Base-by-base conservation (phyloP, 148 eudicot genomes). In the Cornus florida region DNA sequence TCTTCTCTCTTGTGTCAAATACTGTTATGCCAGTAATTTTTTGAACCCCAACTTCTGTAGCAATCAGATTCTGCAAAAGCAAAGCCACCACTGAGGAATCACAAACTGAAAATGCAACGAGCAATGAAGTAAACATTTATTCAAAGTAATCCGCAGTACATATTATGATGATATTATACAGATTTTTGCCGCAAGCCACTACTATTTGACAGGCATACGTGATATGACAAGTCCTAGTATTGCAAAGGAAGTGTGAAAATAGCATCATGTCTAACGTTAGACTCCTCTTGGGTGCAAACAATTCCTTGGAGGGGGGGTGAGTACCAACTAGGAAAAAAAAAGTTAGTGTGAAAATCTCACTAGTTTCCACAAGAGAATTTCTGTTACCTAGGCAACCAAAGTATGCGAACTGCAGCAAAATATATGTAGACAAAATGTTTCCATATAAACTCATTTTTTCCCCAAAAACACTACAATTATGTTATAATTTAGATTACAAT, bases 11-110 rank as follows among this genome's bases (percentile, higher is more conserved):
- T 10, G 95, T 86, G 86, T 96, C 99, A 65, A 90, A 92, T 33
- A 96, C 89, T 35, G 94, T 94, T 72, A 96, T 91, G 83, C 99
- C 99, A 14, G 94, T 85, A 83, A 96, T 91, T 84, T 94, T 92
- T 87, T 96, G 99, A 81, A 96, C 92, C 75, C 99, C 98, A 50
- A 89, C 89, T 87, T 89, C 91, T 13, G 86, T 86, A 69, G 98
- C 97, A 75, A 96, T 94, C 84, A 96, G 89, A 80, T 91, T 92
- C 99, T 96, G 93, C 95, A 90, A 35, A 77, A 65, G 69, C 60
- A 75, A 78, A 75, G 48, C 23, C 73, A 85, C 70, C 22, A 35
- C 38, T 9, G 8, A 73, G 23, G 20, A 69, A 68, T 46, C 64
- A 56, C 24, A 13, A 56, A 23, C 62, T 39, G 28, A 67, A 20